phyloP scores from a whole-genome alignment of 257 asterid species.

The Ligustrum vulgare region DNA sequence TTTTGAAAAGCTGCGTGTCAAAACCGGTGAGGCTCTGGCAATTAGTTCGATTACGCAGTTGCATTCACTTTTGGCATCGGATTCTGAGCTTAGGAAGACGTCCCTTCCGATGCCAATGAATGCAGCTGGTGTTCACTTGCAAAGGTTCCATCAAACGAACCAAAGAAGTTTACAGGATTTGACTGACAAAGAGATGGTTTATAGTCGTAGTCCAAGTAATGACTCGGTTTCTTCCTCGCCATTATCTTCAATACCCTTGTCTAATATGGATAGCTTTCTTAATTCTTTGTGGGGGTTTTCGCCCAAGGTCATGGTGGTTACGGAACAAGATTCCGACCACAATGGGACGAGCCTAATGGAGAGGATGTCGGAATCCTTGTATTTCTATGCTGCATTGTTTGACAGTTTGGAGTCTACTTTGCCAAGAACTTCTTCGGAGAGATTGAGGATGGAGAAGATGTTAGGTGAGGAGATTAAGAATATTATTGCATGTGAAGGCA shows the following conservation, averaged over 20 bases:
- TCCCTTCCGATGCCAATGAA: slow-evolving; percentile 43
- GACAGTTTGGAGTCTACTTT: slow-evolving; percentile 79
- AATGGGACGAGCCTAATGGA: slow-evolving; percentile 78
- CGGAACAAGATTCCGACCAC: slow-evolving; percentile 87
- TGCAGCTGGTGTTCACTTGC: slow-evolving; percentile 41
- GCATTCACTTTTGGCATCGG: slow-evolving; percentile 62
- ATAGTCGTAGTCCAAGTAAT: slow-evolving; percentile 54
- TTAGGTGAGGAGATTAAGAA: slow-evolving; percentile 89
- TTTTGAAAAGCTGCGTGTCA: slow-evolving; percentile 62
- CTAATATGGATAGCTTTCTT: slow-evolving; percentile 56
- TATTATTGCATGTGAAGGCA: slow-evolving; percentile 81
- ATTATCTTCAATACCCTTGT: slow-evolving; percentile 34
- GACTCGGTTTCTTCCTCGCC: slow-evolving; percentile 78
- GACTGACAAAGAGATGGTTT: slow-evolving; percentile 61
- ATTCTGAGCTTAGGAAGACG: slow-evolving; percentile 37
- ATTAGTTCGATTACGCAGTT: slow-evolving; percentile 65
- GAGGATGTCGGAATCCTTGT: slow-evolving; percentile 74
- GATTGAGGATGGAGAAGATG: slow-evolving; percentile 80
- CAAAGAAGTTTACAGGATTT: slow-evolving; percentile 63
- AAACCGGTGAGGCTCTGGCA: slow-evolving; percentile 92
- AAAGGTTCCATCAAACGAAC: slow-evolving; percentile 43
- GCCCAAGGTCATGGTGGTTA: slow-evolving; percentile 82
- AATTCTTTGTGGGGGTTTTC: slow-evolving; percentile 68
- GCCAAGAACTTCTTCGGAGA: slow-evolving; percentile 72
- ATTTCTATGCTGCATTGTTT: slow-evolving; percentile 81